Evolutionary conservation across 139 green algal species (phyloP), one percentile per base, ranked within the genome.

Genomic region (Gonium pectorale): DNA sequence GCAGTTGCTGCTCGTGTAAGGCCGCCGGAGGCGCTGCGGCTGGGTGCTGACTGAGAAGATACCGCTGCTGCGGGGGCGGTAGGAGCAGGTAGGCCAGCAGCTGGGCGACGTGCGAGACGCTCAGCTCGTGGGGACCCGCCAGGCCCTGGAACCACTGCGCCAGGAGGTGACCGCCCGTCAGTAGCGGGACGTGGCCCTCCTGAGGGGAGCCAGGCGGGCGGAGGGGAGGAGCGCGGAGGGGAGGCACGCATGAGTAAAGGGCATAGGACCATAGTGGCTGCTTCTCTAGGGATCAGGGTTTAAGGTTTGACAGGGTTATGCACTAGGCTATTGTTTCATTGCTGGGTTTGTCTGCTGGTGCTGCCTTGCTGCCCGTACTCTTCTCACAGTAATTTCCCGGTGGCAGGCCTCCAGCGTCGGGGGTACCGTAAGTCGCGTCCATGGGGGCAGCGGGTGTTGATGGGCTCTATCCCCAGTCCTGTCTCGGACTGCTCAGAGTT

Each of bases 101-200:
- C 64, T 74, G 77, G n/a, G 24, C 13, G 13, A 83, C 43, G 63
- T 83, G 77, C 5, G 38, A 35, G 43, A 68, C 22, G 59, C 40
- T 44, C 43, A 73, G 77, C 44, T 83, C 62, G 77, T 74, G 62
- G 1, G 77, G 77, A 0, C 62, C 75, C 27, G 74, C 41, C 62
- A 83, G 77, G 7, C 77, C 77, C 43, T 17, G 35, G 41, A 83
- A 83, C 77, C 77, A 83, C 62, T 66, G 43, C 6, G 41, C 4
- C 4, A 83, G 60, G 29, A 82, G 77, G 29, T 83, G 77, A n/a
- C 56, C 73, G 9, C 62, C 63, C 6, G 22, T 37, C 33, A 90
- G 85, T 29, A 89, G 51, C 3, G 41, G 29, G 24, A 82, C 43
- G 41, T 83, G 70, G 49, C 74, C 85, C 70, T 89, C 85, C 38